These are phyloP conservation scores for Closterium sp. DNA, from an alignment of 139 green algal genomes.

Conservation along the genomic window DNA sequence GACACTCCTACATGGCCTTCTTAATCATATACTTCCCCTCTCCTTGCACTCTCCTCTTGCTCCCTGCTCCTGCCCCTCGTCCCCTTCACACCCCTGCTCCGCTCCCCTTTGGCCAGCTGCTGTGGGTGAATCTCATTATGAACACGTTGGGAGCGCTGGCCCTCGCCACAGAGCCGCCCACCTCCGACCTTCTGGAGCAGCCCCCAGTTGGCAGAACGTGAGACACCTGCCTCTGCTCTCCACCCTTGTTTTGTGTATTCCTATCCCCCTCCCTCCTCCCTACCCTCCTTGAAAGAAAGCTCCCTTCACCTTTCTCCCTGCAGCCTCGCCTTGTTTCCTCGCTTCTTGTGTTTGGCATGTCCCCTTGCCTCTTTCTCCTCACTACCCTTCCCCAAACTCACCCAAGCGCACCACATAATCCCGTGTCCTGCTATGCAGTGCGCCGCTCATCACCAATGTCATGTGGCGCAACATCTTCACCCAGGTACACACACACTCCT, in stretches of 20 bases:
- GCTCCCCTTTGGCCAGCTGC: conserved; percentile 61
- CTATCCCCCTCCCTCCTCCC: too few species aligned
- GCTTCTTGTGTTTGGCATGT: not conserved
- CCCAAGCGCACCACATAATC: not conserved
- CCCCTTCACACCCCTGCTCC: not conserved
- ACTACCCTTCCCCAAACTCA: not conserved
- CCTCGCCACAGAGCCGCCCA: conserved; percentile 87
- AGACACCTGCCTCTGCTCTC: not conserved
- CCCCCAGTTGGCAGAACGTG: conserved; percentile 76
- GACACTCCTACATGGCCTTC: too few species aligned
- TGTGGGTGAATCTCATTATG: conserved; percentile 99
- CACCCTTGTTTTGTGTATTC: too few species aligned
- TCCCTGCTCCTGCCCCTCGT: not conserved
- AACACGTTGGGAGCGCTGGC: conserved; percentile 85
- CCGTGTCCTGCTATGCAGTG: conserved; percentile 30
- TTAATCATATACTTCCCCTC: too few species aligned
- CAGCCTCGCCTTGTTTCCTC: not conserved
- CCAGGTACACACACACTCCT: not conserved
- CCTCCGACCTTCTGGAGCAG: conserved; percentile 73
- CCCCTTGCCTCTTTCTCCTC: too few species aligned
- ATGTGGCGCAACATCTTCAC: conserved; percentile 91
- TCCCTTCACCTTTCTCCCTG: too few species aligned
- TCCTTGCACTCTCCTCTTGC: not conserved
- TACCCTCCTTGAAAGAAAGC: too few species aligned
- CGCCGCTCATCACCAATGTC: conserved; percentile 78